These are phyloP conservation scores for Populus deltoides DNA, from an alignment of 345 rosid species.

Conservation along the genomic window DNA sequence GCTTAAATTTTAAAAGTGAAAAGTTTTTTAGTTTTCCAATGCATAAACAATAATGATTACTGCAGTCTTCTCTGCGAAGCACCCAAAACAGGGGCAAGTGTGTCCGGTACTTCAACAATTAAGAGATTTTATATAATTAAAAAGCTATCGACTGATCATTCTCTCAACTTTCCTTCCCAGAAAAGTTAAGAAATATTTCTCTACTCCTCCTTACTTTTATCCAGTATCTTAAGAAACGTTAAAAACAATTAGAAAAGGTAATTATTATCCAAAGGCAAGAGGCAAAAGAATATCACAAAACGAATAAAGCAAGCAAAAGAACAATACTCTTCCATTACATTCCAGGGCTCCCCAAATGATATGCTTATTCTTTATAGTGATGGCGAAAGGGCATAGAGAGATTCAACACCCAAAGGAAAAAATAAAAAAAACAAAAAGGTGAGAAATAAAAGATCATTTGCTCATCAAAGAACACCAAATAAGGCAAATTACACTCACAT, in stretches of 20 bases:
- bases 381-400: constrained; percentile 14
- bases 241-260: constrained; percentile 6
- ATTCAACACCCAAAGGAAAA: neutral
- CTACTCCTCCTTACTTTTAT: neutral
- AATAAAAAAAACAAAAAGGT: neutral
- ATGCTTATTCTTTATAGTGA: neutral
- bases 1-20: neutral
- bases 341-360: constrained; percentile 18
- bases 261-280: constrained; percentile 23
- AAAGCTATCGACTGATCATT: neutral
- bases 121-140: neutral
- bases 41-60: neutral
- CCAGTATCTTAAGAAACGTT: constrained; percentile 1
- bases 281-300: constrained; percentile 19
- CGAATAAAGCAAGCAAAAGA: constrained; percentile 42
- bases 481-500: constrained; percentile 2
- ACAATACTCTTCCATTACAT: constrained; percentile 32
- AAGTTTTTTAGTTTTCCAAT: neutral
- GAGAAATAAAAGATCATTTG: constrained; percentile 4
- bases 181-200: neutral
- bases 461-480: neutral
- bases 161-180: neutral
- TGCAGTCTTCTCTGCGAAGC: constrained; percentile 1
- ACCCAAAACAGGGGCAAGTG: neutral
- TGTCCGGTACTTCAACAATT: neutral